A percentile compares a stretch with the other conserved stretches of the same genome.
Evolutionary conservation across 768 basidiomycete genomes (phyloP).

Genomic region (Punctularia strigosozonata): DNA sequence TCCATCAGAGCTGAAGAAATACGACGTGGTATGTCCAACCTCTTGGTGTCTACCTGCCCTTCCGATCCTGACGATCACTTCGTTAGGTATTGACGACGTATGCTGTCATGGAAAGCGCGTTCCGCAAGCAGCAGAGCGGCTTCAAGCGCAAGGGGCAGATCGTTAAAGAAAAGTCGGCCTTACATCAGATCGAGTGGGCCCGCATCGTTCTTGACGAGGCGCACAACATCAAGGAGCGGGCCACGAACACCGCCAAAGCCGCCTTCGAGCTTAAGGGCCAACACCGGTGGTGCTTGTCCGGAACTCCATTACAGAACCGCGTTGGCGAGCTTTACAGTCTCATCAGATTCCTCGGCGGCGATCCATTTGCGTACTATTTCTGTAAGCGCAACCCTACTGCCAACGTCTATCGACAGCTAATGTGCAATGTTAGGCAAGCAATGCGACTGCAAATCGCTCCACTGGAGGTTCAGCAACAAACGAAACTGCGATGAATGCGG

Average conservation of each 20-base stretch:
- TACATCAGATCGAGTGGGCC: slow-evolving; percentile 82
- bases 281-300: slow-evolving; percentile 91
- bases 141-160: slow-evolving; percentile 80
- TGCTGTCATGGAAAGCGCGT: slow-evolving; percentile 82
- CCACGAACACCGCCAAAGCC: slow-evolving; percentile 95
- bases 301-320: slow-evolving; percentile 93
- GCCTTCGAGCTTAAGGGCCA: slow-evolving; percentile 77
- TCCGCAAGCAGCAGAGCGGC: slow-evolving; percentile 86
- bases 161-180: slow-evolving; percentile 77
- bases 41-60: not conserved
- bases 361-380: slow-evolving; percentile 87
- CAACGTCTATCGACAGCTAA: slow-evolving; percentile 1
- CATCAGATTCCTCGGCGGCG: slow-evolving; percentile 84
- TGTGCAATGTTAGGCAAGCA: slow-evolving; percentile 50
- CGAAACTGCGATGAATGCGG: slow-evolving; percentile 76
- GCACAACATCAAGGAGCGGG: slow-evolving; percentile 94
- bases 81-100: slow-evolving; percentile 72
- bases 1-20: slow-evolving; percentile 59
- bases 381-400: slow-evolving; percentile 34
- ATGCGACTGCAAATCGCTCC: slow-evolving; percentile 90
- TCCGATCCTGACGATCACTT: not conserved
- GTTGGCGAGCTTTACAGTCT: slow-evolving; percentile 98
- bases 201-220: slow-evolving; percentile 85
- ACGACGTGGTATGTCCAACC: slow-evolving; percentile 59
- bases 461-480: slow-evolving; percentile 88